phyloP scores from a whole-genome alignment of 768 basidiomycete species.

The Coprinellus aureogranulatus region DNA sequence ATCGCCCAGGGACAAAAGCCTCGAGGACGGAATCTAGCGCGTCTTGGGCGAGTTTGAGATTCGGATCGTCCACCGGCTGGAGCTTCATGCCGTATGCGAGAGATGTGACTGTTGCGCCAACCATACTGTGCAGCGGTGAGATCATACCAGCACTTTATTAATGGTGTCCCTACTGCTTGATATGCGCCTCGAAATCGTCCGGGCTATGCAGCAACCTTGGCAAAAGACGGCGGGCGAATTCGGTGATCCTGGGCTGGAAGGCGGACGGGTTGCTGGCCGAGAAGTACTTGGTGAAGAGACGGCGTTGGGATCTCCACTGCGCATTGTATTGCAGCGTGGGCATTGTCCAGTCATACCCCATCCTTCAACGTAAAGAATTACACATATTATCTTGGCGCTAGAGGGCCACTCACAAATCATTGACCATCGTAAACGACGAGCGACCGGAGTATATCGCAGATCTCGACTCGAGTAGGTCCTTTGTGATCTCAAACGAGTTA shows the following conservation, averaged over 20 bases:
- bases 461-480: conserved; percentile 56
- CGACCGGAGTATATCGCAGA: conserved; percentile 53
- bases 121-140: conserved; percentile 32
- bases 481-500: conserved; percentile 42
- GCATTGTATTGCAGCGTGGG: background rate
- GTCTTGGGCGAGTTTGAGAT: conserved; percentile 38
- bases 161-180: conserved; percentile 6
- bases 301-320: conserved; percentile 7
- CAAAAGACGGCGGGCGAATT: conserved; percentile 5
- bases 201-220: conserved; percentile 5
- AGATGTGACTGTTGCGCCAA: conserved; percentile 38
- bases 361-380: background rate
- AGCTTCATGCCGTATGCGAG: conserved; percentile 50
- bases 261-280: background rate
- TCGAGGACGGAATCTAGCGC: conserved; percentile 31
- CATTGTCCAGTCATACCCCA: conserved; percentile 7
- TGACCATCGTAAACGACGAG: background rate
- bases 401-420: conserved; percentile 2
- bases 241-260: background rate
- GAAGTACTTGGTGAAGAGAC: conserved; percentile 3
- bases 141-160: too few species aligned
- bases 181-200: conserved; percentile 4
- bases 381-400: background rate
- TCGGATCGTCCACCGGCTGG: conserved; percentile 39
- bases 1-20: conserved; percentile 40